Base-by-base conservation (phyloP, 257 asterid species). In the Rauvolfia tetraphylla region DNA sequence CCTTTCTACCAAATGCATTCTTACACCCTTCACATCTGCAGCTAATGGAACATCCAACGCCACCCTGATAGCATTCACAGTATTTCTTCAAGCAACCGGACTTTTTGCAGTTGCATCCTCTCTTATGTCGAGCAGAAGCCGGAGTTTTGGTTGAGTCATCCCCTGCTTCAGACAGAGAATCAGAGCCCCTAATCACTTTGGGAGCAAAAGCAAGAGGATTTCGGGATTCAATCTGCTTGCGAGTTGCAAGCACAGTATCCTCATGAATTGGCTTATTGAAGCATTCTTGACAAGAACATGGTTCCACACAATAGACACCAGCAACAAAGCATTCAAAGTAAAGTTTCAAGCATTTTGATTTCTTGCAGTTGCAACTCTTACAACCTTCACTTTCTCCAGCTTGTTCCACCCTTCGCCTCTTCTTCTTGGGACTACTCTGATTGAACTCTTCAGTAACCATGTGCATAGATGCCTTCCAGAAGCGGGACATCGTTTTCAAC, bases 21-120 rank as follows among this genome's bases (percentile, higher is more conserved):
- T 88, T 95, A 65, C 99, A 95, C 34, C 97, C 94, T 87, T 95
- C 99, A 39, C 99, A 95, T 85, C 98, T 84, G 89, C 99, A 95
- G 84, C 89, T 89, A 67, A 92, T 69, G 62, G 99, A 95, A 89
- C 99, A 95, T 48, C 99, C 98, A 53, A 92, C 99, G 17, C 98
- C 97, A 74, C 97, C 96, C 98, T 95, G 99, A 91, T 89, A 95
- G 90, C 99, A 95, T 90, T 95, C 99, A 25, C 99, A 95, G 79
- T 95, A 95, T 83, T 91, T 95, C 89, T 95, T 95, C 74, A 95
- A 86, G 88, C 99, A 95, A 29, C 95, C 96, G 0, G 99, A 95
- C 78, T 95, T 95, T 68, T 92, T 95, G 93, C 99, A 95, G 89
- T 95, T 95, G 89, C 99, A 95, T 81, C 99, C 99, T 86, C 99